Conservation (phyloP, 768 basidiomycete species). For the Clathrus columnatus region DNA sequence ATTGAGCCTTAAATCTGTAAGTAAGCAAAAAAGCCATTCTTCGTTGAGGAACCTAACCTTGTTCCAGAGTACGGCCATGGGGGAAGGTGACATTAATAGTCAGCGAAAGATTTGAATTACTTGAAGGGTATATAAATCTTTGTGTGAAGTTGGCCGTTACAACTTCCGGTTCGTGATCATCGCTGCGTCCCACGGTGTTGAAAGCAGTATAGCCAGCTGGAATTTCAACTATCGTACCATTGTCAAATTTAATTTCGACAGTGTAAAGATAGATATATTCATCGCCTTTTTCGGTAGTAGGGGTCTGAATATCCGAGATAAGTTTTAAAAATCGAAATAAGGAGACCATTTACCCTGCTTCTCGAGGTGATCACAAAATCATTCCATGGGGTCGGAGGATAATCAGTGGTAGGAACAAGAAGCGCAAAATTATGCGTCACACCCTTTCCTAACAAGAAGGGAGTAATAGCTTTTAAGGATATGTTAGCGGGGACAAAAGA, state of each 20-base stretch:
- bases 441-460: background rate
- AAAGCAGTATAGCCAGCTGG: background rate
- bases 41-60: too few species aligned
- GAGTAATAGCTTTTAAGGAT: too few species aligned
- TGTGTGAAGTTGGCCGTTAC: background rate
- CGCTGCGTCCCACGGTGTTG: background rate
- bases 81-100: background rate
- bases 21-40: background rate
- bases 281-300: background rate
- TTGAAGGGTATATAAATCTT: background rate
- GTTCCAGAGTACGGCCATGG: background rate
- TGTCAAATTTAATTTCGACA: background rate
- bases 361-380: background rate
- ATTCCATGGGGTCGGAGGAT: background rate
- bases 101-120: background rate
- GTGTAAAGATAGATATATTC: background rate
- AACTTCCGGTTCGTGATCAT: background rate
- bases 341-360: too few species aligned
- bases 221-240: background rate
- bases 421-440: background rate
- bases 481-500: too few species aligned
- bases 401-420: background rate
- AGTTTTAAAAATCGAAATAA: background rate
- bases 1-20: background rate
- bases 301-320: background rate